These are phyloP conservation scores for Edaphochlamys debaryana DNA, from an alignment of 139 green algal species.

Conservation along the genomic window DNA sequence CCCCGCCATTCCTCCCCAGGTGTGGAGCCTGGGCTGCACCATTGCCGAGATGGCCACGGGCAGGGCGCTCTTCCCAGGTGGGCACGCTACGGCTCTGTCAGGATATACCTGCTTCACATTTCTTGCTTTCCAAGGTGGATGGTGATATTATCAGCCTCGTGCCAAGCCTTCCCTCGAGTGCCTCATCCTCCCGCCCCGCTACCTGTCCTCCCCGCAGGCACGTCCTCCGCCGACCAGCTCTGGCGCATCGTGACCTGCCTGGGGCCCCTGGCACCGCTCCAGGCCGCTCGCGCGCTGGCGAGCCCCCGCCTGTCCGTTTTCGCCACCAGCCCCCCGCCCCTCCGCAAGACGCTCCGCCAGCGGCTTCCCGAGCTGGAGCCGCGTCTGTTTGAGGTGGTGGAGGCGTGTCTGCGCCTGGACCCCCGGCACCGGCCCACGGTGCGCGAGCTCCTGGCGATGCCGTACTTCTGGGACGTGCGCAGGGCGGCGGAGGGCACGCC, in stretches of 20 bases:
- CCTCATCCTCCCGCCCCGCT: too few relatives aligned
- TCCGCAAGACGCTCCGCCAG: neutral
- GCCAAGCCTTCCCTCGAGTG: too few relatives aligned
- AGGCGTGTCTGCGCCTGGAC: conserved; percentile 67
- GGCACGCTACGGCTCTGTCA: neutral
- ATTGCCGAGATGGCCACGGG: neutral
- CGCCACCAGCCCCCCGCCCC: neutral
- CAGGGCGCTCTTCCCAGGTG: neutral
- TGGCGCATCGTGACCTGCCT: conserved; percentile 69
- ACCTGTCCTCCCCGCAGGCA: neutral
- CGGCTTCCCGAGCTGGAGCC: neutral
- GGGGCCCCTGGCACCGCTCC: conserved; percentile 50
- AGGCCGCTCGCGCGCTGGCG: conserved; percentile 40
- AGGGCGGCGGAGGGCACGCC: too few relatives aligned
- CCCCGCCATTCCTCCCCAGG: neutral
- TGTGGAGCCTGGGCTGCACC: neutral
- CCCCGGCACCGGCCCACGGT: conserved; percentile 66
- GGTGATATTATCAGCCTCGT: too few relatives aligned
- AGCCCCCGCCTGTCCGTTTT: neutral
- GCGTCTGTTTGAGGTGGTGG: conserved; percentile 5
- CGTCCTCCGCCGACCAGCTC: conserved; percentile 76
- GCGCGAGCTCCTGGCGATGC: conserved; percentile 67
- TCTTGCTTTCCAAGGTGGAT: neutral
- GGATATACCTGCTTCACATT: neutral
- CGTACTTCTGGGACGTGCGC: conserved; percentile 66